Evolutionary conservation across 495 filamentous ascomycete species (phyloP).

Genomic region (Xylaria scruposa): DNA sequence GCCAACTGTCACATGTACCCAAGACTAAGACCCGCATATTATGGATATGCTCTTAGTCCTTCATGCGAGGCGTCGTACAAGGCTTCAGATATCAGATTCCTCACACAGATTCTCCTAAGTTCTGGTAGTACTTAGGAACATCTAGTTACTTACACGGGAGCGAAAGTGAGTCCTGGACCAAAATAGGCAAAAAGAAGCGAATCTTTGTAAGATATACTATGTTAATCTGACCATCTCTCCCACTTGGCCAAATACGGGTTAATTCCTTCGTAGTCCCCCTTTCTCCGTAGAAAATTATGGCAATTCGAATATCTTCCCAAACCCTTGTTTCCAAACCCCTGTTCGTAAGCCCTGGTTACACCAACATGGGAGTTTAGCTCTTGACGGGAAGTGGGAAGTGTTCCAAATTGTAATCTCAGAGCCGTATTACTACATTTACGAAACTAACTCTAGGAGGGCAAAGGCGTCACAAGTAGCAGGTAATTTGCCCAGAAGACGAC

Average conservation of each 20-base stretch:
- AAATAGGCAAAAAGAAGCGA: neutral
- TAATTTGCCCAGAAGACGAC: neutral
- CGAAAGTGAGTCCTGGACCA: neutral
- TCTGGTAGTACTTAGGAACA: neutral
- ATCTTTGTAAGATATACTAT: neutral
- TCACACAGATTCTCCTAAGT: neutral
- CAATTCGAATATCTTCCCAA: neutral
- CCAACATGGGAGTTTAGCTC: neutral
- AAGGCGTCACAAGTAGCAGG: neutral
- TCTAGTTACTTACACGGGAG: neutral
- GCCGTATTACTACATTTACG: neutral
- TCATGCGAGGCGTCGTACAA: neutral
- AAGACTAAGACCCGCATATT: neutral
- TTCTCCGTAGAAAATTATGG: neutral
- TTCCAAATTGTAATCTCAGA: neutral
- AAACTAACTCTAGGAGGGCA: neutral
- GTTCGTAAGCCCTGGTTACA: neutral
- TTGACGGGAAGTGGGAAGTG: neutral
- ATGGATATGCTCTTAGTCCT: neutral
- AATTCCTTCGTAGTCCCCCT: neutral
- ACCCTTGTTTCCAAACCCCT: neutral
- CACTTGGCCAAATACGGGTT: neutral
- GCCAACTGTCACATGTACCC: neutral
- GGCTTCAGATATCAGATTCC: neutral
- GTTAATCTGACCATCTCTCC: neutral